These are phyloP conservation scores for Lavandula angustifolia DNA, from an alignment of 257 asterid genomes.

Conservation along the genomic window DNA sequence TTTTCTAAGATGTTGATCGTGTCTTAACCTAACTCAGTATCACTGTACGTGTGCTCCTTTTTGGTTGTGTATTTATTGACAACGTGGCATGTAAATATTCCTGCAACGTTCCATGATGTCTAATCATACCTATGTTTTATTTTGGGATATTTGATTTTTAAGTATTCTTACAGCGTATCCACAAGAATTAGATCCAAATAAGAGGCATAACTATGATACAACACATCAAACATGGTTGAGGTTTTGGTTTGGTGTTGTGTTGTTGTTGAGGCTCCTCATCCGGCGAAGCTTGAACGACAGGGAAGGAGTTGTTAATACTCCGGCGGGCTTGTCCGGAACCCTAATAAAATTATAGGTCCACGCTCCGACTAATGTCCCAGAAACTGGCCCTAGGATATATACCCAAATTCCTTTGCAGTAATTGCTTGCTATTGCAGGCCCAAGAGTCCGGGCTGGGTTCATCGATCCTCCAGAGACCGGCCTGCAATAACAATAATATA, in stretches of 20 bases:
- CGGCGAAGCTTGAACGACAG: constrained; percentile 50
- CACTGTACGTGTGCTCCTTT: background rate
- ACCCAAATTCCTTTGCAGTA: constrained; percentile 71
- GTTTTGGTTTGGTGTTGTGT: constrained; percentile 24
- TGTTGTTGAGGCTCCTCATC: constrained; percentile 47
- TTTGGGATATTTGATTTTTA: too few species aligned
- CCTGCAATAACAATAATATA: constrained; percentile 31
- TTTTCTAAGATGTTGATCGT: background rate
- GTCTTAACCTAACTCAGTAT: background rate
- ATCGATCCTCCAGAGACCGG: constrained; percentile 90
- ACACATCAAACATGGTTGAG: constrained; percentile 33
- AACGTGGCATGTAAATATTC: constrained; percentile 12
- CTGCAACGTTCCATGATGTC: background rate
- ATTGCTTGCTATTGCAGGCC: constrained; percentile 82
- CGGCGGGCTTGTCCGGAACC: constrained; percentile 49
- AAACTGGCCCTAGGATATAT: constrained; percentile 66
- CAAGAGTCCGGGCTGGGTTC: constrained; percentile 82
- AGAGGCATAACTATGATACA: background rate
- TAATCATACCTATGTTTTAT: too few species aligned
- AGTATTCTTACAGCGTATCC: background rate
- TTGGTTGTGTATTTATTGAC: constrained; percentile 13
- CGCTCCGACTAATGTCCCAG: constrained; percentile 70
- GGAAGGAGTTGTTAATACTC: constrained; percentile 38
- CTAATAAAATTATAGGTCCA: constrained; percentile 67
- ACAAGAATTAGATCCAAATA: background rate